Percentiles rank a stretch among this genome's conserved stretches.
Evolutionary conservation across 2,329 filamentous ascomycete species (phyloP).

Genomic region (Nakataea oryzae): DNA sequence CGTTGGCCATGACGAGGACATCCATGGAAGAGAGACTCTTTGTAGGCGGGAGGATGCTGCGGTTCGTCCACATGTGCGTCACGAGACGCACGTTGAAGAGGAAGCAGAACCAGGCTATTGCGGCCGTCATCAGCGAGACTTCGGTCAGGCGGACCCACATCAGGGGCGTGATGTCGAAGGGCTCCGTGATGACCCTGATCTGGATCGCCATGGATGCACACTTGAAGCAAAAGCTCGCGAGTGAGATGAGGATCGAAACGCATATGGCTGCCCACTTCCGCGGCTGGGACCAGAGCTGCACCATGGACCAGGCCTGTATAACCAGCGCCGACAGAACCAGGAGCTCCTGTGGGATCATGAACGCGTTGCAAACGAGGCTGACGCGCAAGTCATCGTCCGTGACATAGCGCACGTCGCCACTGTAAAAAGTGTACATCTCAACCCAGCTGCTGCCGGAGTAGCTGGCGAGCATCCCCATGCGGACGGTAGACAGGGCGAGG

Average conservation of each 20-base stretch:
- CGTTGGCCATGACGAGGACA: constrained; percentile 44
- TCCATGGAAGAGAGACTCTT: constrained; percentile 39
- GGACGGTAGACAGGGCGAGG: constrained; percentile 49
- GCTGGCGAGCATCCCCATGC: constrained; percentile 43
- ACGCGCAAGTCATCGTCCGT: constrained; percentile 21
- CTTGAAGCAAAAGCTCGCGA: constrained; percentile 16
- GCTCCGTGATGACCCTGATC: constrained; percentile 17
- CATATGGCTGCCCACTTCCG: constrained; percentile 18
- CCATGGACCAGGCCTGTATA: constrained; percentile 42
- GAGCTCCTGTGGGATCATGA: constrained; percentile 32
- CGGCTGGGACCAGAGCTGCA: constrained; percentile 32
- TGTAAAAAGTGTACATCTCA: constrained; percentile 50
- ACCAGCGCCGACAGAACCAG: constrained; percentile 35
- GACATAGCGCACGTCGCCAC: constrained; percentile 42
- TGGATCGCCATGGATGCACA: constrained; percentile 25
- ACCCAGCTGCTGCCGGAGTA: constrained; percentile 52
- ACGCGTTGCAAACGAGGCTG: constrained; percentile 27
- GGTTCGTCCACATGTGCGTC: constrained; percentile 34
- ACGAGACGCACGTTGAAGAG: constrained; percentile 42
- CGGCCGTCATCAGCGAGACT: constrained; percentile 17
- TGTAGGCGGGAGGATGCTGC: constrained; percentile 32
- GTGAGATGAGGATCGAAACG: constrained; percentile 22
- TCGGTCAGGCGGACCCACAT: constrained; percentile 28
- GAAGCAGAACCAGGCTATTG: constrained; percentile 39
- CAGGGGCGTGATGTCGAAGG: constrained; percentile 5